Evolutionary conservation across 208 protist genomes (phyloP).

Genomic region (Leishmania tarentolae): DNA sequence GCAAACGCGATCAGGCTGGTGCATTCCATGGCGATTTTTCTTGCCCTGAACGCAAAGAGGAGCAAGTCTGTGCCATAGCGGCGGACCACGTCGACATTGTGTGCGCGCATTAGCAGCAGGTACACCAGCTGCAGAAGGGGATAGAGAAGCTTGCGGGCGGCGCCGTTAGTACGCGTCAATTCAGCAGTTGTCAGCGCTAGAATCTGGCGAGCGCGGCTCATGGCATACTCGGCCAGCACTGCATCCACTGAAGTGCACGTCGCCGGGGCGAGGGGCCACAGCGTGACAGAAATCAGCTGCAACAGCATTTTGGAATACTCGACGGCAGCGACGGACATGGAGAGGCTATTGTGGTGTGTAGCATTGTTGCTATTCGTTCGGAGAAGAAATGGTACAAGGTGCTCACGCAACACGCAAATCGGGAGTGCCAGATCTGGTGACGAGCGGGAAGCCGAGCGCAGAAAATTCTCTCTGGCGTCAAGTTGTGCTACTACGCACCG

Average conservation of each 20-base stretch:
- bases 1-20: not conserved
- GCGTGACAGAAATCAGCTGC: slow-evolving; percentile 12
- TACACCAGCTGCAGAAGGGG: slow-evolving; percentile 39
- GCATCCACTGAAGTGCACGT: slow-evolving; percentile 10
- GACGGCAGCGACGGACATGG: not conserved
- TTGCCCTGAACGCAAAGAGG: slow-evolving; percentile 15
- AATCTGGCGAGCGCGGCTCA: slow-evolving; percentile 26
- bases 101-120: slow-evolving; percentile 44
- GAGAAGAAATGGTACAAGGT: slow-evolving; percentile 4
- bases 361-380: not conserved
- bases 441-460: not conserved
- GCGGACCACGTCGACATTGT: slow-evolving; percentile 39
- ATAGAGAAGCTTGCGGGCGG: slow-evolving; percentile 1
- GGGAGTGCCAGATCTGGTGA: not conserved
- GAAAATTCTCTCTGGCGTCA: not conserved
- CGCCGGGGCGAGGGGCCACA: slow-evolving; percentile 13
- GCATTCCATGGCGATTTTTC: not conserved
- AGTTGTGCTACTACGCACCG: not conserved
- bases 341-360: not conserved
- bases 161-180: not conserved
- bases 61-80: slow-evolving; percentile 31
- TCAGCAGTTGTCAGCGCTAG: slow-evolving; percentile 20
- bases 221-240: slow-evolving; percentile 23
- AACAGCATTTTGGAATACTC: slow-evolving; percentile 7
- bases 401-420: slow-evolving; percentile 5